Base-by-base conservation (phyloP, 768 basidiomycete genomes). In the Lentinus tigrinus region DNA sequence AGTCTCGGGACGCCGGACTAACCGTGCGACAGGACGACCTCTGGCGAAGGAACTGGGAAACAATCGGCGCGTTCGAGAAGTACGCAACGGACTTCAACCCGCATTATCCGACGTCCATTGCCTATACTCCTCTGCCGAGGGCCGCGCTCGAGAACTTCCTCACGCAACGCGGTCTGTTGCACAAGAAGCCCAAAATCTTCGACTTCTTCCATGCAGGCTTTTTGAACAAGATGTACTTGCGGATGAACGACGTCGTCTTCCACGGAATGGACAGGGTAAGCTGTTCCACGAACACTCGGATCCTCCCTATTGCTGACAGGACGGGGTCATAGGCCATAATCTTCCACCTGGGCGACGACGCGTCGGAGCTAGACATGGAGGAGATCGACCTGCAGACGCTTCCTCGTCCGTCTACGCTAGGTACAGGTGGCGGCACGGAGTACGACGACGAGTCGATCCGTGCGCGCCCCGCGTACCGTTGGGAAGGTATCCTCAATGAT, bases 381-480 rank as follows among this genome's bases (percentile, higher is more conserved):
- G 81, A 85, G 28, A 71, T 90, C 38, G 85, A 87, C 62, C 55
- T 78, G 14, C 75, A 83, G 52, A 80, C 81, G 3, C 79, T 76
- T 51, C 75, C 63, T 16, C 76, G 73, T 38, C 69, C 81, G 1
- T 85, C 87, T 3, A 83, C 81, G 3, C 69, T 86, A 21, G 88
- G 84, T 4, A 88, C 85, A 1, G 85, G 85, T 1, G 82, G 77
- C n/a, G 87, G 85, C 5, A 91, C 89, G 0, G 85, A 89, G 65
- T 81, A 89, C 60, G 84, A 91, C 65, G 82, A 84, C 58, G 71
- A 75, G 1, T 75, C 74, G 42, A 85, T 91, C 51, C 81, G 81
- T 10, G 73, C 82, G 0, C 81, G 90, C 10, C 84, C 85, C 1
- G 72, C 75, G 16, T 91, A 85, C 69, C 78, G 82, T 34, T 90